A percentile compares a stretch with the other conserved stretches of the same genome.
Evolutionary conservation across 768 basidiomycete species (phyloP).

Genomic region (Leucosporidium scottii): DNA sequence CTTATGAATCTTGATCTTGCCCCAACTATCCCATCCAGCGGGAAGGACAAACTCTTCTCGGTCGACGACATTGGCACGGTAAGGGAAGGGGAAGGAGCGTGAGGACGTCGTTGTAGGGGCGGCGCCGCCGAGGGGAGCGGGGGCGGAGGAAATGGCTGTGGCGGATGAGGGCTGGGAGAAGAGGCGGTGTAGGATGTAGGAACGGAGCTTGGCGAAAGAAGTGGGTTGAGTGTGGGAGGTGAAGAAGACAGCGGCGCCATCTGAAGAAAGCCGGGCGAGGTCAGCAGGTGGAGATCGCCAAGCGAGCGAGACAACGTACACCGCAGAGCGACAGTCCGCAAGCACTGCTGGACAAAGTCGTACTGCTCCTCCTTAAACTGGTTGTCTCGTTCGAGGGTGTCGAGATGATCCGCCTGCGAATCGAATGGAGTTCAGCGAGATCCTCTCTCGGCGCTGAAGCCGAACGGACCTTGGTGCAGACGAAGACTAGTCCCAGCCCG

Average conservation of each 20-base stretch:
- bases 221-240: slow-evolving; percentile 67
- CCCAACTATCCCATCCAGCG: slow-evolving; percentile 97
- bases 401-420: slow-evolving; percentile 35
- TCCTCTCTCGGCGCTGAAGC: not conserved
- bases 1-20: slow-evolving; percentile 80
- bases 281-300: no score
- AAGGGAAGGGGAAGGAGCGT: slow-evolving; percentile 76
- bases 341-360: slow-evolving; percentile 89
- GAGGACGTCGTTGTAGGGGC: slow-evolving; percentile 42
- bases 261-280: slow-evolving; percentile 47
- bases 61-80: slow-evolving; percentile 85
- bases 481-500: slow-evolving; percentile 79
- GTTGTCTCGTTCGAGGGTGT: slow-evolving; percentile 33
- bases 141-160: not conserved
- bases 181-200: slow-evolving; percentile 74
- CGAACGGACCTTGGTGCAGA: slow-evolving; percentile 64
- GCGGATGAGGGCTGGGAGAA: slow-evolving; percentile 50
- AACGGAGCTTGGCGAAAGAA: slow-evolving; percentile 66
- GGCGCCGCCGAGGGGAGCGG: slow-evolving; percentile 3
- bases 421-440: not conserved
- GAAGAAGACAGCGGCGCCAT: slow-evolving; percentile 87
- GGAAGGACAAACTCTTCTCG: slow-evolving; percentile 87
- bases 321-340: slow-evolving; percentile 83
- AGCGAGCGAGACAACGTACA: slow-evolving; percentile 52
- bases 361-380: slow-evolving; percentile 72